phyloP scores from a whole-genome alignment of 306 rosid species.

The Prunus kanzakura region DNA sequence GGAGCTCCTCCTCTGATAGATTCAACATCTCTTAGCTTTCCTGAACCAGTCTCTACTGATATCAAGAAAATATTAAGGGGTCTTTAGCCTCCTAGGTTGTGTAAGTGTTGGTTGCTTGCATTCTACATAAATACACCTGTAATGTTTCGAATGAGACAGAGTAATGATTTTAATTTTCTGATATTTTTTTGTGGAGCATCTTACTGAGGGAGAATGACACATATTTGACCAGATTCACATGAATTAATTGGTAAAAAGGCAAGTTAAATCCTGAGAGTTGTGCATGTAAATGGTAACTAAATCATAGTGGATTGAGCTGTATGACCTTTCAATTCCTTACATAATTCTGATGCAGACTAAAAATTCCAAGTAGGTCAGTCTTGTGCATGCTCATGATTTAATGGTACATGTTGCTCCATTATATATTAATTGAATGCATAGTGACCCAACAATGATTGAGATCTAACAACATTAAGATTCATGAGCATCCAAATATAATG shows the following conservation, averaged over 20 bases:
- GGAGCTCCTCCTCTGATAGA: slow-evolving; percentile 33
- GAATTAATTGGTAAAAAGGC: too few relatives aligned
- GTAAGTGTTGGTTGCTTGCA: not conserved
- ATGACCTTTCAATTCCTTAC: too few relatives aligned
- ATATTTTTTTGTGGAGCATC: too few relatives aligned
- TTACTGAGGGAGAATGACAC: too few relatives aligned
- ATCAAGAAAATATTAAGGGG: not conserved
- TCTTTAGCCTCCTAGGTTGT: too few relatives aligned
- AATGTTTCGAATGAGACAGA: not conserved
- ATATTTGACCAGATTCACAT: too few relatives aligned
- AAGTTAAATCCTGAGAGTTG: too few relatives aligned
- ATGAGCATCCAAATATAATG: not conserved
- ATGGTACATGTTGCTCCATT: not conserved
- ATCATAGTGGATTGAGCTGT: too few relatives aligned
- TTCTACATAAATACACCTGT: too few relatives aligned
- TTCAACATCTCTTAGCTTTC: slow-evolving; percentile 32
- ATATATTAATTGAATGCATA: not conserved
- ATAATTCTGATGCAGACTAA: not conserved
- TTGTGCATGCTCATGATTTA: not conserved
- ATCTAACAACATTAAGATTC: not conserved
- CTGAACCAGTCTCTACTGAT: too few relatives aligned
- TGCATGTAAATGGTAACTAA: too few relatives aligned
- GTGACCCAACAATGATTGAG: not conserved
- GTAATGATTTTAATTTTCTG: too few relatives aligned
- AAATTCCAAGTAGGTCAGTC: not conserved